Evolutionary conservation across 2,329 filamentous ascomycete species (phyloP), one percentile per base, ranked within the genome.

Genomic region (Setomelanomma holmii): DNA sequence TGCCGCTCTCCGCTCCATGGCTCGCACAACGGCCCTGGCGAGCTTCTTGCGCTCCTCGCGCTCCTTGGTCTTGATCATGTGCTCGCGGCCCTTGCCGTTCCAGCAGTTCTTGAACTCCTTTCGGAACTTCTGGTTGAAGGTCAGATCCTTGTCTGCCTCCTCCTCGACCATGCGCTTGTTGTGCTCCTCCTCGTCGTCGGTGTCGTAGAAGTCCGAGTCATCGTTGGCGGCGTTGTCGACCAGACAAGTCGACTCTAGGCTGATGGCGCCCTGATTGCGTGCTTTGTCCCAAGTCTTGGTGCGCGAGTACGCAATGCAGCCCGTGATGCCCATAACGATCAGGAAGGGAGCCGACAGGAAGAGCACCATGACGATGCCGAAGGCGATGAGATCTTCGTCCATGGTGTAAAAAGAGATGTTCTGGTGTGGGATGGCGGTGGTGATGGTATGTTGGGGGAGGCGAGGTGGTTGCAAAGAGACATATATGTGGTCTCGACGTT

Each of bases 241-340:
- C 1, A 61, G 56, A 5, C 52, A 42, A 10, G 54, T 55, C 3
- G 61, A 55, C 38, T 71, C 68, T 43, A 66, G 62, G 17, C 56
- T 57, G 38, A 64, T 54, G 45, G 53, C 41, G 22, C 56, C 55
- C 52, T 64, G 61, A 42, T 61, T 69, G 52, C 67, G 66, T 24
- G 55, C 51, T 34, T 64, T 66, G 54, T 71, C 67, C 68, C 68
- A 71, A 20, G 59, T 59, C 51, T 69, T 69, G 51, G 68, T 70
- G 59, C 68, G 68, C 24, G 56, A 55, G 52, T 70, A 69, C 35
- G 68, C 64, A 35, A 67, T 51, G 53, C 61, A 62, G 44, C 55
- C 51, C 4, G 63, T 67, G 21, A 62, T 61, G 55, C 60, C 43
- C 41, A 65, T 45, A 45, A 67, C 59, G 17, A 61, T 51, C 38